A percentile compares a stretch with the other conserved stretches of the same genome.
phyloP scores from a whole-genome alignment of 352 stramenopile species.

The Plasmopara halstedii region DNA sequence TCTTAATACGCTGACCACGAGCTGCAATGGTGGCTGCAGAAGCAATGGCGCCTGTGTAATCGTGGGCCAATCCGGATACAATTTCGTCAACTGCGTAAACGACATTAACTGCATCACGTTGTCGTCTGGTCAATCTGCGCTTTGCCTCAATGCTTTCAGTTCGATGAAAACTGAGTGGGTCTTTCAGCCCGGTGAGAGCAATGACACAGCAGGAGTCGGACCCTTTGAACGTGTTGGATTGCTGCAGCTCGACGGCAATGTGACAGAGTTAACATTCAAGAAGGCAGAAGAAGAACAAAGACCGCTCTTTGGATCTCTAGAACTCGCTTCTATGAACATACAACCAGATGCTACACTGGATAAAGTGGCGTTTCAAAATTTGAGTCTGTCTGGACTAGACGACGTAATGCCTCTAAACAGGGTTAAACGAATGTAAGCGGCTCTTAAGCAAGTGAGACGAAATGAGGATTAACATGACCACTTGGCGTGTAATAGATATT shows the following conservation, averaged over 20 bases:
- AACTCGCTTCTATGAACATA: conserved; percentile 66
- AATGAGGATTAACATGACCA: conserved; percentile 4
- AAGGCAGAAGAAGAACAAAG: conserved; percentile 22
- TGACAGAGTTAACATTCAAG: conserved; percentile 46
- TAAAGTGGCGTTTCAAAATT: conserved; percentile 41
- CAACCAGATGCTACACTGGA: conserved; percentile 35
- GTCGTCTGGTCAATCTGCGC: conserved; percentile 51
- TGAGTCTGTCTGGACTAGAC: conserved; percentile 38
- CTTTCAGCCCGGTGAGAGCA: conserved; percentile 47
- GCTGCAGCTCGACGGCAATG: conserved; percentile 41
- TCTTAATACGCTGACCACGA: conserved; percentile 71
- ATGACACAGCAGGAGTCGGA: conserved; percentile 35
- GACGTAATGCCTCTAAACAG: conserved; percentile 47
- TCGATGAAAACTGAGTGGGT: conserved; percentile 30
- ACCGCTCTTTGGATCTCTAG: conserved; percentile 32
- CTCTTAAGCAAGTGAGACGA: neutral
- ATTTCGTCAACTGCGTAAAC: conserved; percentile 68
- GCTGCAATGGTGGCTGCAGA: conserved; percentile 62
- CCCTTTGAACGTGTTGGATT: conserved; percentile 71
- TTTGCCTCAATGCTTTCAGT: conserved; percentile 56
- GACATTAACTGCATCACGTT: conserved; percentile 61
- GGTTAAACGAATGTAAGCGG: conserved; percentile 41
- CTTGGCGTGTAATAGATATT: conserved; percentile 23
- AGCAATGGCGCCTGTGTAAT: conserved; percentile 54
- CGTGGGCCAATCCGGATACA: conserved; percentile 46